Conservation (phyloP, 768 basidiomycete species). For the Boletellus sp. region DNA sequence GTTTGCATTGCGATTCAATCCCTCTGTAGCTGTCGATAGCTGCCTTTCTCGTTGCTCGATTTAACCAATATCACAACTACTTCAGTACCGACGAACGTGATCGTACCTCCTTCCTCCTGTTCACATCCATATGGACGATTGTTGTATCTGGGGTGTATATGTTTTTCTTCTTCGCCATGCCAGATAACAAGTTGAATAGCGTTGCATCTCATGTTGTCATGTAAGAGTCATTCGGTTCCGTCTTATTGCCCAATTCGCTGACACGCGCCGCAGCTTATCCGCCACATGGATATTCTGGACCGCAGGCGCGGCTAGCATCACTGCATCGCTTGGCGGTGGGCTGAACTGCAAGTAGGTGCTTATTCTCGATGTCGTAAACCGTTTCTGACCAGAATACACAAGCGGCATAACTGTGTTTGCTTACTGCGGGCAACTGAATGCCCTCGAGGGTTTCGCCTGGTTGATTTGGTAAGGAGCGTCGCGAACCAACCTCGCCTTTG, state of each 20-base stretch:
- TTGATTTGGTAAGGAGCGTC: constrained; percentile 52
- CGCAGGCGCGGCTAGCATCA: constrained; percentile 68
- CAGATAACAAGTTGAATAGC: constrained; percentile 51
- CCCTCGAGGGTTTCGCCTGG: constrained; percentile 75
- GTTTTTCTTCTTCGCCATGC: constrained; percentile 49
- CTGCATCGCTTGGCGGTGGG: constrained; percentile 61
- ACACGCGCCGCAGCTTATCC: constrained; percentile 43
- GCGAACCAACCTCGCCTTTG: not conserved
- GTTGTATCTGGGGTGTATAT: constrained; percentile 50
- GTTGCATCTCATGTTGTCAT: constrained; percentile 61
- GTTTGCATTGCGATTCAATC: not conserved
- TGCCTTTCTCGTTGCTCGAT: constrained; percentile 66
- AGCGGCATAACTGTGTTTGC: constrained; percentile 39
- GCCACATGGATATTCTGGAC: constrained; percentile 80
- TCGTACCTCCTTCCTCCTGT: constrained; percentile 64
- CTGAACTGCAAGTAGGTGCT: constrained; percentile 59
- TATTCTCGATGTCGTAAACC: not conserved
- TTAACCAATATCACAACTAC: constrained; percentile 54
- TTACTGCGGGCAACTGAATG: constrained; percentile 77
- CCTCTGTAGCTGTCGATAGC: constrained; percentile 57
- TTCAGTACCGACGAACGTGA: constrained; percentile 48
- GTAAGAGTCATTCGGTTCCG: constrained; percentile 38
- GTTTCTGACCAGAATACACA: not conserved
- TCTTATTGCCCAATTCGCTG: not conserved
- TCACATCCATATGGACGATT: constrained; percentile 71